Conservation (phyloP, 75 land plant genomes). For the Chamaecyparis obtusa region DNA sequence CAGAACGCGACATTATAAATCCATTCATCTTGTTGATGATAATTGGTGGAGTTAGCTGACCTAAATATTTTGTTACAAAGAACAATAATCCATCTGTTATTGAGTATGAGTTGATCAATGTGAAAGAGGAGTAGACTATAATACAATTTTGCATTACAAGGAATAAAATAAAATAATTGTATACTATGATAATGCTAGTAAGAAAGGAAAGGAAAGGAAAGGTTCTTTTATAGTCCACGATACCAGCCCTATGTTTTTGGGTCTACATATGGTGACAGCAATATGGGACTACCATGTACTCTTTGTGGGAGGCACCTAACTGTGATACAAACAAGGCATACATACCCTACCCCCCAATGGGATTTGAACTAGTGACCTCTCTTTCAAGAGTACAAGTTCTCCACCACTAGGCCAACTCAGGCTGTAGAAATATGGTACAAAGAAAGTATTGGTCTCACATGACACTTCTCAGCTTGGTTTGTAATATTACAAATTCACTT, state of each 20-base stretch:
- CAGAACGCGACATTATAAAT: too few species aligned
- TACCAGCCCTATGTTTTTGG: too few species aligned
- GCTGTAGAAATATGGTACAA: neutral
- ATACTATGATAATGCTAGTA: neutral
- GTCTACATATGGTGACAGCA: too few species aligned
- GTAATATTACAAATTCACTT: neutral
- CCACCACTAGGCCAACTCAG: too few species aligned
- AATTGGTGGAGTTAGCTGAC: conserved; percentile 68
- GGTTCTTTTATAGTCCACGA: too few species aligned
- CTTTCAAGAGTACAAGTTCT: too few species aligned
- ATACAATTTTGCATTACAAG: conserved; percentile 8
- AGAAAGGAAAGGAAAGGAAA: too few species aligned
- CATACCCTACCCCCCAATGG: too few species aligned
- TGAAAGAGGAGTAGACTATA: conserved; percentile 39
- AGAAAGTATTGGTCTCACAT: neutral
- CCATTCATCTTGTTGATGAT: conserved; percentile 75
- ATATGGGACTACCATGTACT: too few species aligned
- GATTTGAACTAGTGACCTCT: too few species aligned
- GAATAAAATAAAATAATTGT: neutral
- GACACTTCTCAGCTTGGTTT: neutral
- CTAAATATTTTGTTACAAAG: conserved; percentile 58
- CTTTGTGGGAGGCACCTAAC: too few species aligned
- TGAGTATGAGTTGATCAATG: conserved; percentile 76
- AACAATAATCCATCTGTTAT: conserved; percentile 71
- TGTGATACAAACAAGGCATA: too few species aligned